Base-by-base conservation (phyloP, 2,329 filamentous ascomycete genomes). In the Aspergillus awamori region DNA sequence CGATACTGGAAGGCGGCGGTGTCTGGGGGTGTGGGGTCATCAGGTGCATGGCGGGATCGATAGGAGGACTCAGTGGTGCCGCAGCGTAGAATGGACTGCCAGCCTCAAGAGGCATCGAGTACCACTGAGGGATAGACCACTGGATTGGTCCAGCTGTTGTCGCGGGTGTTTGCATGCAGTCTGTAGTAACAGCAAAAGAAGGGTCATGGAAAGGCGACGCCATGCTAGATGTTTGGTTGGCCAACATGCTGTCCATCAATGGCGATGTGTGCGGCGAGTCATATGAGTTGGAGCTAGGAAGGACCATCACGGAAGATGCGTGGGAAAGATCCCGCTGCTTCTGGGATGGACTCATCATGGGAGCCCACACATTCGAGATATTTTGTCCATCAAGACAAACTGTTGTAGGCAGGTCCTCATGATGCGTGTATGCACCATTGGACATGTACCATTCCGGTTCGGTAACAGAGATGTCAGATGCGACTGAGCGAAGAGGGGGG, bases 91-190 rank as follows among this genome's bases (percentile, higher is more conserved):
- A 63, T 8, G 67, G 72, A 13, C 67, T 67, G 17, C 67, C 62
- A 11, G 66, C 60, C 26, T 72, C 72, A 24, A 72, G 67, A 41
- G 72, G 64, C 59, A 74, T 63, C 0, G 68, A 60, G 53, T 74
- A 75, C 73, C 73, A 76, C 22, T 70, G 69, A 24, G 68, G 61
- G 5, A 68, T 57, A 3, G 69, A 64, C 71, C 71, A 73, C 47
- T 67, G 66, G 13, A 65, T 57, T 8, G 69, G 51, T 15, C 65
- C 60, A 51, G 62, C 59, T 5, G 70, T 57, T 15, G 68, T 57
- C 2, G 67, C 61, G 1, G 73, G 69, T 33, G 68, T 72, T 48
- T 68, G 67, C n/a, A 74, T 58, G 55, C 71, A 70, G 1, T 72
- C 70, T 2, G 72, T 63, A 4, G 70, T 69, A 26, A 72, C 62